A percentile compares a stretch with the other conserved stretches of the same genome.
These are phyloP conservation scores for Flaveria ramosissima DNA, from an alignment of 129 eudicot genomes.

Conservation along the genomic window DNA sequence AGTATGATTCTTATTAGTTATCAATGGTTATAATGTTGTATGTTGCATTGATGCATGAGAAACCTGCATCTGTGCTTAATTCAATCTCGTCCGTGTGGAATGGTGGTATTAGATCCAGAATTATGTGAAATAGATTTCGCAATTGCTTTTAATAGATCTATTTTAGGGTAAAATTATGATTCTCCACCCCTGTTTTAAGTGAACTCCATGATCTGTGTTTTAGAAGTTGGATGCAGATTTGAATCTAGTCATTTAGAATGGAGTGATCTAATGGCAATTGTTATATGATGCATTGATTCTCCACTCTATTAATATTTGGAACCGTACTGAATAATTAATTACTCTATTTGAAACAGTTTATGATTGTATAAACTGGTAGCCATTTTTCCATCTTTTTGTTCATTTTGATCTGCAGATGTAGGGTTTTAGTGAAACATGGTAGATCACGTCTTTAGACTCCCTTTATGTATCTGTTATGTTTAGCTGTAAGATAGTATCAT, in stretches of 20 bases:
- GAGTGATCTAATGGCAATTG: neutral
- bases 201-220: slow-evolving; percentile 20
- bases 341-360: slow-evolving; percentile 7
- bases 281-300: neutral
- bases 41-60: neutral
- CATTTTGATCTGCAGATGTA: neutral
- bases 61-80: neutral
- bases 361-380: slow-evolving; percentile 3
- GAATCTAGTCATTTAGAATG: neutral
- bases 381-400: neutral
- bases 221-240: slow-evolving; percentile 7
- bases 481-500: neutral
- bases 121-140: neutral
- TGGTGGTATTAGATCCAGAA: slow-evolving; percentile 28
- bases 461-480: slow-evolving; percentile 6
- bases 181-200: neutral
- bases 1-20: neutral
- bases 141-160: neutral
- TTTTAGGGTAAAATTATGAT: neutral
- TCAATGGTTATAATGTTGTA: neutral
- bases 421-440: slow-evolving; percentile 10
- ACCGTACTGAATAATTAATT: slow-evolving; percentile 3
- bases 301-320: neutral
- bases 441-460: neutral
- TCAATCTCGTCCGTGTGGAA: neutral